These are phyloP conservation scores for Cicer pinnatifidum DNA, from an alignment of 306 rosid species.

Conservation along the genomic window DNA sequence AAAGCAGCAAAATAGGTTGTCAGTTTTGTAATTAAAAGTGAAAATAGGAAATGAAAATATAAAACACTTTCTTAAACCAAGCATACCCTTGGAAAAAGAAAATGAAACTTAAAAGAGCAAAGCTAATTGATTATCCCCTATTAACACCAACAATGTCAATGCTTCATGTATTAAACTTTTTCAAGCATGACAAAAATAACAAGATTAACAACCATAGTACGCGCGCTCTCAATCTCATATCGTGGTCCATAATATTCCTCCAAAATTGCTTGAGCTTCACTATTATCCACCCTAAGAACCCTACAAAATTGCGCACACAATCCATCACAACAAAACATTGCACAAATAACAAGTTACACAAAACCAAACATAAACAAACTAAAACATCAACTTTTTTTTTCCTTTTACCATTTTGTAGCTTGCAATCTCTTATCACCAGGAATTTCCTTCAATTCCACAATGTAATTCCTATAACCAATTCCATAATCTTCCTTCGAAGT, in stretches of 20 bases:
- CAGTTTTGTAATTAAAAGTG: not conserved
- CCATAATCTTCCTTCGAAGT: slow-evolving; percentile 65
- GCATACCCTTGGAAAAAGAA: slow-evolving; percentile 1
- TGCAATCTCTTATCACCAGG: slow-evolving; percentile 91
- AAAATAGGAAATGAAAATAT: slow-evolving; percentile 1
- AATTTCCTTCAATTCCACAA: slow-evolving; percentile 83
- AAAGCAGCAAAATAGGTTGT: not conserved
- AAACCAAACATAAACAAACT: slow-evolving; percentile 34
- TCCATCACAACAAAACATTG: slow-evolving; percentile 31
- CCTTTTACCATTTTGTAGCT: slow-evolving; percentile 75
- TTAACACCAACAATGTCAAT: slow-evolving; percentile 32
- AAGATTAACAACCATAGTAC: slow-evolving; percentile 60
- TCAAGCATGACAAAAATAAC: slow-evolving; percentile 37
- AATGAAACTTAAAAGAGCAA: slow-evolving; percentile 22
- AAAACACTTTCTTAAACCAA: not conserved
- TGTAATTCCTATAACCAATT: slow-evolving; percentile 54
- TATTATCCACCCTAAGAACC: slow-evolving; percentile 65
- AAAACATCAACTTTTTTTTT: slow-evolving; percentile 1
- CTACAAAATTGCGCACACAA: slow-evolving; percentile 50
- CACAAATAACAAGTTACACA: slow-evolving; percentile 33
- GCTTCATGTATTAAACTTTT: slow-evolving; percentile 25
- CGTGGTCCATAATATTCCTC: slow-evolving; percentile 78
- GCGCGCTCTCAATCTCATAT: slow-evolving; percentile 79
- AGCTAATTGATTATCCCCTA: slow-evolving; percentile 21
- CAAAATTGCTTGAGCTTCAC: slow-evolving; percentile 64